Conservation (phyloP, 2,329 filamentous ascomycete species). For the Tolypocladium tropicale region DNA sequence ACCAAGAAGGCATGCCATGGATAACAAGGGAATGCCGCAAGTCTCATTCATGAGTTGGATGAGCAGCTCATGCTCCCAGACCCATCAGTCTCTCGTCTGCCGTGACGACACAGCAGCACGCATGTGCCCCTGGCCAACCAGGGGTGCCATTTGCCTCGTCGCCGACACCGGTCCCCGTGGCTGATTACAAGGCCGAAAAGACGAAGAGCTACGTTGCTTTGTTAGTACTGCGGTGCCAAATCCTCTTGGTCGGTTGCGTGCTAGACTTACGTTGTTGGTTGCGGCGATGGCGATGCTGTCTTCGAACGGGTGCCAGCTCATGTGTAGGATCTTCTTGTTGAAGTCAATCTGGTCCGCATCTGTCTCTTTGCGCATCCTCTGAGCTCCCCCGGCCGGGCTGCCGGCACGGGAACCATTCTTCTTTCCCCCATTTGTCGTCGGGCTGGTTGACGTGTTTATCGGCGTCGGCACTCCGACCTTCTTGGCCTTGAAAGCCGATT, state of each 20-base stretch:
- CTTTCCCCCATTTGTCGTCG: slow-evolving; percentile 66
- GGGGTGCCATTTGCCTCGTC: neutral
- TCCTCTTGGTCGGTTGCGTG: neutral
- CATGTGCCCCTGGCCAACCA: neutral
- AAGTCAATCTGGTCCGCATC: slow-evolving; percentile 99
- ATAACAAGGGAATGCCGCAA: neutral
- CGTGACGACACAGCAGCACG: neutral
- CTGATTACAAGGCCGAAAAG: slow-evolving; percentile 59
- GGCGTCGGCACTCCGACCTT: slow-evolving; percentile 97
- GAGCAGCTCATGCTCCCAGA: neutral
- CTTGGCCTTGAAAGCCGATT: slow-evolving; percentile 99
- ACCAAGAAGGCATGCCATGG: neutral
- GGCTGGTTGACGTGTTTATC: slow-evolving; percentile 75
- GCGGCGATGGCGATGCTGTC: slow-evolving; percentile 99
- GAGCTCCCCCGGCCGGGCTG: slow-evolving; percentile 69
- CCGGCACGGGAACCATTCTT: slow-evolving; percentile 81
- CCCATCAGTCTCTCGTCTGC: neutral
- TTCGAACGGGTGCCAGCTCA: slow-evolving; percentile 99
- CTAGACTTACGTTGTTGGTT: slow-evolving; percentile 94
- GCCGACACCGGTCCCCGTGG: no score
- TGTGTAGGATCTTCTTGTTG: slow-evolving; percentile 99
- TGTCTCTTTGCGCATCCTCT: slow-evolving; percentile 97
- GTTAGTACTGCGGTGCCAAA: slow-evolving; percentile 11
- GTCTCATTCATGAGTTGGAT: neutral
- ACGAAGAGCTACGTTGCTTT: slow-evolving; percentile 52